Percentiles rank a stretch among this genome's conserved stretches.
phyloP scores from a whole-genome alignment of 2,329 filamentous ascomycete species.

The Fusarium acutatum region DNA sequence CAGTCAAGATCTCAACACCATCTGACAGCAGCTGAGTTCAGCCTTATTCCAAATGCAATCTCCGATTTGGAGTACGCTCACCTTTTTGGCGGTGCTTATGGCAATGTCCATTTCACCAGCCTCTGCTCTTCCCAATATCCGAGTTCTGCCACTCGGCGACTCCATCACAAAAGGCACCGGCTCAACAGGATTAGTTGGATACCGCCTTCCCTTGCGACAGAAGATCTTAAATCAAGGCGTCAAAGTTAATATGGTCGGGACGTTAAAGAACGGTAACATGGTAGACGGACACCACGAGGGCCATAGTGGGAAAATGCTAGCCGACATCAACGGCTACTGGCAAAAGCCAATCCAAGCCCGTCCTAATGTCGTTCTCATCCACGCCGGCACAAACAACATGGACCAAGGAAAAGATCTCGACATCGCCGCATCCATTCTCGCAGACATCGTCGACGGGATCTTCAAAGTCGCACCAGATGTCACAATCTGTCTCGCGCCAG shows the following conservation, averaged over 20 bases:
- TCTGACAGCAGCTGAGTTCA: background rate
- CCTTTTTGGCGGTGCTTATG: background rate
- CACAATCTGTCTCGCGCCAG: slow-evolving; percentile 16
- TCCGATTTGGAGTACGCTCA: background rate
- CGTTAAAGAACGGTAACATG: slow-evolving; percentile 12
- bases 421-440: background rate
- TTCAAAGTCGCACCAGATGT: slow-evolving; percentile 22
- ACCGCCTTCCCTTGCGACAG: slow-evolving; percentile 5
- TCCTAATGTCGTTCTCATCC: slow-evolving; percentile 24
- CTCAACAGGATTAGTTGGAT: slow-evolving; percentile 13
- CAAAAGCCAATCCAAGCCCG: slow-evolving; percentile 18
- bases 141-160: slow-evolving; percentile 21
- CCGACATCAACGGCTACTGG: slow-evolving; percentile 23
- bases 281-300: slow-evolving; percentile 21
- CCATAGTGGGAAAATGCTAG: slow-evolving; percentile 18
- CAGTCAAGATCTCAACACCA: background rate
- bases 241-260: slow-evolving; percentile 24
- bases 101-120: background rate
- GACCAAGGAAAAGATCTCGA: slow-evolving; percentile 10
- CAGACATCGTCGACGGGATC: slow-evolving; percentile 14
- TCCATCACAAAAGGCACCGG: slow-evolving; percentile 31
- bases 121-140: slow-evolving; percentile 10
- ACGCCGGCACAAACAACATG: slow-evolving; percentile 33
- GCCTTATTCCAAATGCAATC: background rate
- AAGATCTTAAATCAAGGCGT: slow-evolving; percentile 6